Percentiles rank a stretch among this genome's conserved stretches.
These are phyloP conservation scores for Paramecium octaurelia DNA, from an alignment of 73 alveolate genomes.

Conservation along the genomic window DNA sequence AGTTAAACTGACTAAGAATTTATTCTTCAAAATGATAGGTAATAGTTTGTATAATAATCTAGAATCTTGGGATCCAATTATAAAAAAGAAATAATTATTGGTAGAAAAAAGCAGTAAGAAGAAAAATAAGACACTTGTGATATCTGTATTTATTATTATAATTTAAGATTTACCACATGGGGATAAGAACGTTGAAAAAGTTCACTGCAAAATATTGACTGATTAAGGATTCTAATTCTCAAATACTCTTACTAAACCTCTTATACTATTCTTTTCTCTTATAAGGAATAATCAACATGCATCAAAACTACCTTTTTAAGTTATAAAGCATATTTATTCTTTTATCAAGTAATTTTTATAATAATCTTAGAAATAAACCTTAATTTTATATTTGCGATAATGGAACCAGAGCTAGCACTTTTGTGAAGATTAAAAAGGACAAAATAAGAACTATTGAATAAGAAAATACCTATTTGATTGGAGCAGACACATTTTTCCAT, in stretches of 20 bases:
- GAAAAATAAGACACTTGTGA: neutral
- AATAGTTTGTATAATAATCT: neutral
- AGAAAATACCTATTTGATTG: conserved; percentile 13
- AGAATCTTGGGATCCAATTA: neutral
- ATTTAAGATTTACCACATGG: conserved; percentile 11
- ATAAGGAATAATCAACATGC: neutral
- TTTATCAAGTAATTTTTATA: neutral
- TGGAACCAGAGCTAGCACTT: conserved; percentile 14
- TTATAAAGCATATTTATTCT: conserved; percentile 4
- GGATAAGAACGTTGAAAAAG: conserved; percentile 22
- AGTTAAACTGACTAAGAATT: neutral
- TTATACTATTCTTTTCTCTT: neutral
- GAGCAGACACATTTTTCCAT: conserved; percentile 28
- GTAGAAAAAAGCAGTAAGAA: conserved; percentile 26
- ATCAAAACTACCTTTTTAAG: neutral
- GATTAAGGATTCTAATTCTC: conserved; percentile 3
- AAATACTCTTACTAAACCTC: neutral
- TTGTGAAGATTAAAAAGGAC: conserved; percentile 14
- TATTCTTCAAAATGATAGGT: conserved; percentile 29
- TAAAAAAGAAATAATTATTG: conserved; percentile 22
- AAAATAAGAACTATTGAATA: neutral
- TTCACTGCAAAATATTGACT: conserved; percentile 15
- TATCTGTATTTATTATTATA: neutral
- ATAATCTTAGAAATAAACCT: neutral
- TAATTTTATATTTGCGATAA: neutral